phyloP scores from a whole-genome alignment of 73 alveolate species.

The Stentor roeselii region DNA sequence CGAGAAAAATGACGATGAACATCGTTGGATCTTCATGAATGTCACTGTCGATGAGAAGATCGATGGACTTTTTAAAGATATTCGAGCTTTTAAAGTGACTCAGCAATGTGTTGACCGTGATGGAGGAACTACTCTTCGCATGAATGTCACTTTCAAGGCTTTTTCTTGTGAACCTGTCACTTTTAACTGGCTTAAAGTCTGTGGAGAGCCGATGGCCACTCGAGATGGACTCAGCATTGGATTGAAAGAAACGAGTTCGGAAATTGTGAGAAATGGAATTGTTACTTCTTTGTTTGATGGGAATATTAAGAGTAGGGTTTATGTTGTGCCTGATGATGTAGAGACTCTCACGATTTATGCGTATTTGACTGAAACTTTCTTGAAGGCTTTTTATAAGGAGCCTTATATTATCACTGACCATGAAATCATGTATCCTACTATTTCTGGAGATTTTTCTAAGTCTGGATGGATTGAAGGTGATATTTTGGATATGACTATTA shows the following conservation, averaged over 20 bases:
- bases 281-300: conserved; percentile 7
- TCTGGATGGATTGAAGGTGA: conserved; percentile 7
- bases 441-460: background rate
- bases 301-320: background rate
- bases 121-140: conserved; percentile 20
- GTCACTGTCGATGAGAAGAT: conserved; percentile 14
- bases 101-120: conserved; percentile 16
- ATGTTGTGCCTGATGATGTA: background rate
- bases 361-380: background rate
- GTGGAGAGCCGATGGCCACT: conserved; percentile 24
- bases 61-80: background rate
- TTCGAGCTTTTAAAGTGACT: background rate
- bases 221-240: background rate
- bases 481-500: background rate
- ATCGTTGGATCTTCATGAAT: background rate
- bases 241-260: background rate
- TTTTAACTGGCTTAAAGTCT: conserved; percentile 15
- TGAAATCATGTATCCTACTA: conserved; percentile 6
- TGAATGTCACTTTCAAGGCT: conserved; percentile 16
- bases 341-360: background rate
- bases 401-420: conserved; percentile 22
- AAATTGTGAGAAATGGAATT: background rate
- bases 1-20: background rate
- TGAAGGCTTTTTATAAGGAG: background rate
- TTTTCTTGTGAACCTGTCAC: background rate